phyloP scores from a whole-genome alignment of 2,329 filamentous ascomycete genomes.

The Leptodontidium sp. region DNA sequence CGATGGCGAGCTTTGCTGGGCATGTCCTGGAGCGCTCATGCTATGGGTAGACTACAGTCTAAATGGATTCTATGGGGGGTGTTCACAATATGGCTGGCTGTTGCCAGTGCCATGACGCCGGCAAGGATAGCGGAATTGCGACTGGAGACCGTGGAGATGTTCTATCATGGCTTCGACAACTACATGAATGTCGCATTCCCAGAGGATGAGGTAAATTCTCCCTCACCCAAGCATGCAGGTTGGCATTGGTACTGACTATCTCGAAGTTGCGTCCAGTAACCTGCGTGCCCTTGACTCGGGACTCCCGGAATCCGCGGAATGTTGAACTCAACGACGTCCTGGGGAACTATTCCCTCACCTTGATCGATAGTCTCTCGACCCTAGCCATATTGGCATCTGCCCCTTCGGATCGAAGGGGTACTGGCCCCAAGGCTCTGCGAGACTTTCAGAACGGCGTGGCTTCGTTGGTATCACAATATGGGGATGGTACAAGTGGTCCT shows the following conservation, averaged over 20 bases:
- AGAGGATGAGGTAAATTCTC: slow-evolving; percentile 77
- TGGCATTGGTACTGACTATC: slow-evolving; percentile 20
- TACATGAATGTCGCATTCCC: slow-evolving; percentile 96
- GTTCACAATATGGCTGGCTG: slow-evolving; percentile 40
- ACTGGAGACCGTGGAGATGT: slow-evolving; percentile 76
- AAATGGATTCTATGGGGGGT: slow-evolving; percentile 41
- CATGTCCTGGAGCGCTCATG: slow-evolving; percentile 37
- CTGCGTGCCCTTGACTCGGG: slow-evolving; percentile 84
- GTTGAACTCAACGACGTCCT: slow-evolving; percentile 94
- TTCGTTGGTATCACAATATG: slow-evolving; percentile 82
- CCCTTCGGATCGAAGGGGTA: slow-evolving; percentile 61
- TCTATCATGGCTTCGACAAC: slow-evolving; percentile 96
- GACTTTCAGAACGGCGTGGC: slow-evolving; percentile 85
- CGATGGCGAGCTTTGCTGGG: slow-evolving; percentile 43
- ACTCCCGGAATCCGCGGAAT: slow-evolving; percentile 79
- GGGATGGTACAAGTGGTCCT: slow-evolving; percentile 77
- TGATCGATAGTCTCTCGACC: slow-evolving; percentile 94
- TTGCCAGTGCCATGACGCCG: slow-evolving; percentile 58
- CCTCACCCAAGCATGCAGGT: background rate
- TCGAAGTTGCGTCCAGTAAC: slow-evolving; percentile 80
- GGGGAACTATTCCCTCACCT: slow-evolving; percentile 94
- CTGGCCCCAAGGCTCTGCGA: slow-evolving; percentile 67
- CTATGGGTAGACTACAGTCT: slow-evolving; percentile 31
- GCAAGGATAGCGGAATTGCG: slow-evolving; percentile 63
- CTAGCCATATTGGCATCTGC: slow-evolving; percentile 89